phyloP scores from a whole-genome alignment of 2,329 filamentous ascomycete genomes.

The Ceratocystis harringtonii region DNA sequence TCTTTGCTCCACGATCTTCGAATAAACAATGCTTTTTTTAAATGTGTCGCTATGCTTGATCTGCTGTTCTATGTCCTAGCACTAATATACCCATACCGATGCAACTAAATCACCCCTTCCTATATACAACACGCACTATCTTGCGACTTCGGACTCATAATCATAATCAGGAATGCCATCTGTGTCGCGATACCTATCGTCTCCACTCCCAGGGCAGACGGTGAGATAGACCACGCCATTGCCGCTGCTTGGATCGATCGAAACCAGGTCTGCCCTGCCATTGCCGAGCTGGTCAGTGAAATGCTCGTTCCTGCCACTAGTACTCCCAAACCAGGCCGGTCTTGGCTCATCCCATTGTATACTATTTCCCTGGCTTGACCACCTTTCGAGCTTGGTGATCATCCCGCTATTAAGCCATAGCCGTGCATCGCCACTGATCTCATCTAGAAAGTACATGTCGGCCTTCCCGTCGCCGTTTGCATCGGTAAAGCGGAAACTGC shows the following conservation, averaged over 20 bases:
- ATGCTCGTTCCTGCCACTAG: conserved; percentile 19
- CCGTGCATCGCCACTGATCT: conserved; percentile 23
- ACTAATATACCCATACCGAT: background rate
- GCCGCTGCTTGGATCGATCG: conserved; percentile 16
- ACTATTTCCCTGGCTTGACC: background rate
- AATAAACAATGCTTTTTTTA: background rate
- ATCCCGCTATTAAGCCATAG: conserved; percentile 25
- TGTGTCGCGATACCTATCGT: conserved; percentile 5
- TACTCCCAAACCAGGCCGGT: conserved; percentile 15
- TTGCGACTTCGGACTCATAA: conserved; percentile 7
- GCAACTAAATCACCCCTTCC: background rate
- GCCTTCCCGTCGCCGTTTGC: conserved; percentile 26
- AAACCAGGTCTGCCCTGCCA: conserved; percentile 20
- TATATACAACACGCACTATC: background rate
- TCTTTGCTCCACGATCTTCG: background rate
- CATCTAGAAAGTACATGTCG: conserved; percentile 26
- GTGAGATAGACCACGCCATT: conserved; percentile 4
- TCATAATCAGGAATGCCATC: conserved; percentile 9
- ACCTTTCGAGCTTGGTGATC: background rate
- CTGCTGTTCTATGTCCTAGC: conserved; percentile 4
- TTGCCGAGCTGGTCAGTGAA: conserved; percentile 22
- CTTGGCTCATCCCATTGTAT: background rate
- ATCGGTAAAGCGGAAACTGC: conserved; percentile 27
- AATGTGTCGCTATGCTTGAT: background rate
- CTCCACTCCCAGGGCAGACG: conserved; percentile 2